A percentile compares a stretch with the other conserved stretches of the same genome.
These are phyloP conservation scores for Colletotrichum sp. DNA, from an alignment of 2,329 filamentous ascomycete species.

Conservation along the genomic window DNA sequence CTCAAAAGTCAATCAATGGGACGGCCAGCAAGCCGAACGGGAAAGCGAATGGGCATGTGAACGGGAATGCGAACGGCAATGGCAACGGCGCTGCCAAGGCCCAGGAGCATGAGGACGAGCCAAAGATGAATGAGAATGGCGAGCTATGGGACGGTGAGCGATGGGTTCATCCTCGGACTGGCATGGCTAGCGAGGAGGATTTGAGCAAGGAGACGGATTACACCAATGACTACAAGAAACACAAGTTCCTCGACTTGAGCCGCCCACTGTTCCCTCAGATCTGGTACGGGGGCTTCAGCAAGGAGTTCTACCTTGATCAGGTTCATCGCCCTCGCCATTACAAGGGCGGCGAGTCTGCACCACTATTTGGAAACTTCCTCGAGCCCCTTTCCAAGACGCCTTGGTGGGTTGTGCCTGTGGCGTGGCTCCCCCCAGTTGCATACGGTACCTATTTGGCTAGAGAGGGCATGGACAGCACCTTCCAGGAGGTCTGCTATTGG, in stretches of 20 bases:
- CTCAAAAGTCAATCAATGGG: constrained; percentile 55
- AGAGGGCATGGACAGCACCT: constrained; percentile 59
- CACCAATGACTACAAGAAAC: constrained; percentile 77
- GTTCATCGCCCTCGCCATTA: constrained; percentile 96
- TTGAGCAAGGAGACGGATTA: constrained; percentile 85
- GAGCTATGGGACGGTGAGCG: constrained; percentile 22
- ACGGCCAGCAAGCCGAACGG: constrained; percentile 33
- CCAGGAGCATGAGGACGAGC: constrained; percentile 31
- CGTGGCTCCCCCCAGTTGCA: constrained; percentile 83
- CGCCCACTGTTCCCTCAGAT: constrained; percentile 86
- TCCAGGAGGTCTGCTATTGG: constrained; percentile 66
- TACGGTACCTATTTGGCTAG: constrained; percentile 75
- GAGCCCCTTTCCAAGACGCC: constrained; percentile 95
- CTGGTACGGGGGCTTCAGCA: constrained; percentile 86
- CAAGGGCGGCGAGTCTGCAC: constrained; percentile 89
- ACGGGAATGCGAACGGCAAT: constrained; percentile 13
- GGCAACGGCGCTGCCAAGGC: constrained; percentile 40
- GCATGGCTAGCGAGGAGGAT: constrained; percentile 89
- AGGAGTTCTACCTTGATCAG: constrained; percentile 96
- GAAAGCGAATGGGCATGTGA: constrained; percentile 32
- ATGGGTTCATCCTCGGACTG: constrained; percentile 69
- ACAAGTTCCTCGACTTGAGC: constrained; percentile 93
- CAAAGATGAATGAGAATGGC: constrained; percentile 28
- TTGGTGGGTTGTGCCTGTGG: constrained; percentile 85
- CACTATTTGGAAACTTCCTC: constrained; percentile 97